Evolutionary conservation across 371 early-diverging fungal species (phyloP).

Genomic region (Saksenaea vasiformis): DNA sequence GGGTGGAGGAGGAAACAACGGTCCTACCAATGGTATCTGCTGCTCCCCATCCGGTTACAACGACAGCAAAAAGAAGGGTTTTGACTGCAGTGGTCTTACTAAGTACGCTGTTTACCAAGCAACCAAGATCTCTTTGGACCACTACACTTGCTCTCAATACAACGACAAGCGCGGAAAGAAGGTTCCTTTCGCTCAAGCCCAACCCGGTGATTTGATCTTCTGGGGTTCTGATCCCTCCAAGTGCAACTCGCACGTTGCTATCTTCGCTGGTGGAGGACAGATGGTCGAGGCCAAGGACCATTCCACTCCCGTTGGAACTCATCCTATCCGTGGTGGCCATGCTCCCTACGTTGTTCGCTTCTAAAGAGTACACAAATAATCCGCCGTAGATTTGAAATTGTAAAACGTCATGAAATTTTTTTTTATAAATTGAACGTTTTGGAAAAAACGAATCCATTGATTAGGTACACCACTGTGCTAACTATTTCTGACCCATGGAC

Average conservation of each 20-base stretch:
- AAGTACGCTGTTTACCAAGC: conserved; percentile 21
- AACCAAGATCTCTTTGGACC: conserved; percentile 14
- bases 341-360: neutral
- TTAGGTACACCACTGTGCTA: too few relatives aligned
- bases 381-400: neutral
- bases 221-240: conserved; percentile 11
- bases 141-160: conserved; percentile 21
- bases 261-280: conserved; percentile 13
- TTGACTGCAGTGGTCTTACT: conserved; percentile 30
- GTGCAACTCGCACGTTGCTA: conserved; percentile 22
- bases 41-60: conserved; percentile 9
- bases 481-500: too few relatives aligned
- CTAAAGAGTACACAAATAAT: neutral
- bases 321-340: conserved; percentile 9
- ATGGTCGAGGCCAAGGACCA: conserved; percentile 30
- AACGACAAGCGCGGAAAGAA: conserved; percentile 14
- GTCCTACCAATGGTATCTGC: conserved; percentile 12
- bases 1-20: conserved; percentile 15
- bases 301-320: conserved; percentile 18
- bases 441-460: neutral
- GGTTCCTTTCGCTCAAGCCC: conserved; percentile 11
- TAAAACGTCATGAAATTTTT: neutral
- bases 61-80: conserved; percentile 11
- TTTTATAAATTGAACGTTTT: neutral
- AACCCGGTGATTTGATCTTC: conserved; percentile 27